Percentiles rank a stretch among this genome's conserved stretches.
Conservation (phyloP, 2,329 filamentous ascomycete genomes). For the Zymoseptoria crescenta region DNA sequence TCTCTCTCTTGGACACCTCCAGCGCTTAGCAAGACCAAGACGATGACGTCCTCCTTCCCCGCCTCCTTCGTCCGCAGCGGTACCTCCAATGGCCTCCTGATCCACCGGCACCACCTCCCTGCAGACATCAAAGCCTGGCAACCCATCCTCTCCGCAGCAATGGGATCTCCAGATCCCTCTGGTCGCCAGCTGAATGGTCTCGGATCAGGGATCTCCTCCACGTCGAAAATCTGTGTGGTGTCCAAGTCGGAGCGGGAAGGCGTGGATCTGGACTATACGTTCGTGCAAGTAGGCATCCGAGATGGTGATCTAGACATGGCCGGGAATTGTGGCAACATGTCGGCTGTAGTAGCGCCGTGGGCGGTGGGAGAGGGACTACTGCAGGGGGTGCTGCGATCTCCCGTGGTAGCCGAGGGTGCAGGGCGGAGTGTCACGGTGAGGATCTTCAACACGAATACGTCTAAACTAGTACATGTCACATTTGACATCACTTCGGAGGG, state of each 20-base stretch:
- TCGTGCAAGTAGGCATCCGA: constrained; percentile 59
- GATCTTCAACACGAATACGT: constrained; percentile 65
- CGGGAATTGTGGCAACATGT: constrained; percentile 73
- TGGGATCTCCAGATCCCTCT: constrained; percentile 59
- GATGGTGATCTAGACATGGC: constrained; percentile 55
- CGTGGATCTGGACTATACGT: constrained; percentile 62
- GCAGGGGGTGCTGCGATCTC: constrained; percentile 24
- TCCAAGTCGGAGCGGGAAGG: constrained; percentile 41
- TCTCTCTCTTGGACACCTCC: constrained; percentile 16
- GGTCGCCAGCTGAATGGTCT: constrained; percentile 66
- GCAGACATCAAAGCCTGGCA: constrained; percentile 39
- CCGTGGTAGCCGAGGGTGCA: constrained; percentile 17
- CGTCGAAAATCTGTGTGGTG: constrained; percentile 65
- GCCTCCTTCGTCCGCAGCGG: constrained; percentile 60
- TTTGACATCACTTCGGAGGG: constrained; percentile 48
- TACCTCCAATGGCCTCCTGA: constrained; percentile 60
- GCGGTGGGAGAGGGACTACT: constrained; percentile 51
- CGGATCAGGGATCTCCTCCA: constrained; percentile 59
- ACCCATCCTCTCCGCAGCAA: constrained; percentile 49
- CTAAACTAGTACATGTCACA: constrained; percentile 52
- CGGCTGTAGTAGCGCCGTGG: constrained; percentile 57
- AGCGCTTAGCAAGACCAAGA: constrained; percentile 27
- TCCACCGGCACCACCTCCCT: constrained; percentile 48
- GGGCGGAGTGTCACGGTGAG: constrained; percentile 40
- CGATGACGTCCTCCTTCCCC: constrained; percentile 26